phyloP scores from a whole-genome alignment of 2,329 filamentous ascomycete species.

The Aspergillus sp. region DNA sequence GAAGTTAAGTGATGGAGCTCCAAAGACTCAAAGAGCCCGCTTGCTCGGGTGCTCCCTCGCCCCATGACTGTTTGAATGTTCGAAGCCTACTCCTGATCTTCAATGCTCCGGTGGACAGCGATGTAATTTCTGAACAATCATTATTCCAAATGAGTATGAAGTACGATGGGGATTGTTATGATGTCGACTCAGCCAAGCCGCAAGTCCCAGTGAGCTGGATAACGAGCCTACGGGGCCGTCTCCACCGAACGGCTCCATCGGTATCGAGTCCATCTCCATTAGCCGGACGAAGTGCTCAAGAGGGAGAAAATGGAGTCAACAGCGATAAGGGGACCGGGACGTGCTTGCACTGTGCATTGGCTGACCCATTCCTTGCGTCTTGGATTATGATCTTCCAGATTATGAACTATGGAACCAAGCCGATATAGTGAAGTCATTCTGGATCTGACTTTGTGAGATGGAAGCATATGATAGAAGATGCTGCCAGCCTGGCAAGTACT shows the following conservation, averaged over 20 bases:
- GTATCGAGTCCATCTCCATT: background rate
- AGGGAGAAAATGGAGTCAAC: too few species aligned
- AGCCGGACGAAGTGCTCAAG: background rate
- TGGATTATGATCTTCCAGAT: background rate
- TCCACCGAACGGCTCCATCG: background rate
- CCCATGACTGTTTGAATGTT: too few species aligned
- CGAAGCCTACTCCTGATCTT: background rate
- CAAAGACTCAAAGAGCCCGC: too few species aligned
- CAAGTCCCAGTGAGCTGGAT: constrained; percentile 1
- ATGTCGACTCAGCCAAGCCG: background rate
- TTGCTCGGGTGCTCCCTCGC: too few species aligned
- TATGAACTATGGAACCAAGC: background rate
- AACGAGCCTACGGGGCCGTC: background rate
- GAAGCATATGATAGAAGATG: background rate
- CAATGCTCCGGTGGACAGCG: background rate
- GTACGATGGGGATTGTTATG: too few species aligned
- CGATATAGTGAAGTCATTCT: background rate
- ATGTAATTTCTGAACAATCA: background rate
- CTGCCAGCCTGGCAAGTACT: too few species aligned
- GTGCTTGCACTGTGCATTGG: constrained; percentile 2
- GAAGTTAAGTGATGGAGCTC: too few species aligned
- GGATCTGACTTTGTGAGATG: background rate
- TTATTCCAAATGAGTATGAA: too few species aligned
- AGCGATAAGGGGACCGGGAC: background rate
- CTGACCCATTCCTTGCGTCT: constrained; percentile 4